Percentiles rank a stretch among this genome's conserved stretches.
Evolutionary conservation across 805 yeast species (phyloP).

Genomic region (Yarrowia sp.): DNA sequence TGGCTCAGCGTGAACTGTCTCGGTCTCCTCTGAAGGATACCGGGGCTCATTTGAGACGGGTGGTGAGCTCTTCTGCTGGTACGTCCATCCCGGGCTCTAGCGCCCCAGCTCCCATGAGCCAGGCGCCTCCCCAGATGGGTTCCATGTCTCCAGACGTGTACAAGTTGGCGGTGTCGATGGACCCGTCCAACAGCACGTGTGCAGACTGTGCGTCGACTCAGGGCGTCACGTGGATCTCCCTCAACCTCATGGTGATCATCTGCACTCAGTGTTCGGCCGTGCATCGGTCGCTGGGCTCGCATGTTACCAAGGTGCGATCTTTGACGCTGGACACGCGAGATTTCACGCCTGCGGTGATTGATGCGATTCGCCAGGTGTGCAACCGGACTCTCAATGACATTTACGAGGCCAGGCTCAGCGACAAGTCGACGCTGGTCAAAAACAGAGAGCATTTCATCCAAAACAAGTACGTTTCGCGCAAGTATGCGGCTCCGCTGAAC

Average conservation of each 20-base stretch:
- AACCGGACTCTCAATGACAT: conserved; percentile 57
- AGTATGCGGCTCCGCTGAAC: conserved; percentile 42
- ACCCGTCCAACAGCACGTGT: conserved; percentile 60
- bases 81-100: neutral
- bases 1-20: conserved; percentile 2
- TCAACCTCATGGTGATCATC: conserved; percentile 64
- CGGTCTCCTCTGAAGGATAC: conserved; percentile 6
- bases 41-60: neutral
- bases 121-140: neutral
- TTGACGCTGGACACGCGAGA: conserved; percentile 63
- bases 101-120: neutral
- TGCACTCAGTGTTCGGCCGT: conserved; percentile 85
- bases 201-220: conserved; percentile 71
- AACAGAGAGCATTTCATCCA: conserved; percentile 58
- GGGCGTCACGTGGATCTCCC: conserved; percentile 80
- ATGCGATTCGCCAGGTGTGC: conserved; percentile 53
- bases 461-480: conserved; percentile 59
- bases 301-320: conserved; percentile 73
- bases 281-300: conserved; percentile 84
- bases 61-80: neutral
- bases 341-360: conserved; percentile 56
- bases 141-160: conserved; percentile 24
- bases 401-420: conserved; percentile 49
- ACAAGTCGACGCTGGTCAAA: conserved; percentile 40
- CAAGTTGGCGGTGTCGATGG: conserved; percentile 28